These are phyloP conservation scores for Polyporus arcularius DNA, from an alignment of 768 basidiomycete species.

Conservation along the genomic window DNA sequence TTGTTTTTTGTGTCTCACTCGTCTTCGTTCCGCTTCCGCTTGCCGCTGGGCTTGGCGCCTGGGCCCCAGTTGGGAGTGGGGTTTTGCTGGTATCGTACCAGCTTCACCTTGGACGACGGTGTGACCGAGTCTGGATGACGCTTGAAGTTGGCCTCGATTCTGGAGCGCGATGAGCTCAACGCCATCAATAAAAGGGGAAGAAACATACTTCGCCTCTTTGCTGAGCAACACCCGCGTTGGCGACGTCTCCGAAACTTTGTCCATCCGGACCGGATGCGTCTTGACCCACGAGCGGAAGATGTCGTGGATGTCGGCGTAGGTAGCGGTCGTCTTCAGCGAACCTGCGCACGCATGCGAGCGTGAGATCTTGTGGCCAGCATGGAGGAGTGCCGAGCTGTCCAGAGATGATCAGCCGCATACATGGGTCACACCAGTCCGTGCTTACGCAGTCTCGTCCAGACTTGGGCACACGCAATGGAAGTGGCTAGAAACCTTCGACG, in stretches of 20 bases:
- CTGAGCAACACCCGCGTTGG: slow-evolving; percentile 70
- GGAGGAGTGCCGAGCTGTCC: slow-evolving; percentile 81
- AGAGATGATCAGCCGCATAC: background rate
- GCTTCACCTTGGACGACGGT: slow-evolving; percentile 63
- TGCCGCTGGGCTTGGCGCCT: slow-evolving; percentile 54
- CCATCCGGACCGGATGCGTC: slow-evolving; percentile 77
- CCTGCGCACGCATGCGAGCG: slow-evolving; percentile 90
- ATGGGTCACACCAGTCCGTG: slow-evolving; percentile 13
- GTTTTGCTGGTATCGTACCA: slow-evolving; percentile 90
- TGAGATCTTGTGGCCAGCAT: slow-evolving; percentile 82
- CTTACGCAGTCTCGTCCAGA: slow-evolving; percentile 74
- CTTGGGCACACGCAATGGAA: slow-evolving; percentile 84
- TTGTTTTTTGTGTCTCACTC: slow-evolving; percentile 17
- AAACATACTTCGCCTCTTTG: slow-evolving; percentile 64
- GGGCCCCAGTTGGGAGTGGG: slow-evolving; percentile 96
- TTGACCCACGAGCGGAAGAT: slow-evolving; percentile 87
- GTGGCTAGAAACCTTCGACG: slow-evolving; percentile 71
- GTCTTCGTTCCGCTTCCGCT: slow-evolving; percentile 43
- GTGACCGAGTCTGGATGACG: slow-evolving; percentile 68
- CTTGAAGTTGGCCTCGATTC: slow-evolving; percentile 70
- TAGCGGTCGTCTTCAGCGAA: slow-evolving; percentile 88
- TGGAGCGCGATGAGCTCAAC: slow-evolving; percentile 27
- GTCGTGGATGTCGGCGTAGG: slow-evolving; percentile 71
- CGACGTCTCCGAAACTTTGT: slow-evolving; percentile 75
- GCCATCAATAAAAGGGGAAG: background rate